Evolutionary conservation across 2,329 filamentous ascomycete species (phyloP).

Genomic region (Aspergillus tamarii): DNA sequence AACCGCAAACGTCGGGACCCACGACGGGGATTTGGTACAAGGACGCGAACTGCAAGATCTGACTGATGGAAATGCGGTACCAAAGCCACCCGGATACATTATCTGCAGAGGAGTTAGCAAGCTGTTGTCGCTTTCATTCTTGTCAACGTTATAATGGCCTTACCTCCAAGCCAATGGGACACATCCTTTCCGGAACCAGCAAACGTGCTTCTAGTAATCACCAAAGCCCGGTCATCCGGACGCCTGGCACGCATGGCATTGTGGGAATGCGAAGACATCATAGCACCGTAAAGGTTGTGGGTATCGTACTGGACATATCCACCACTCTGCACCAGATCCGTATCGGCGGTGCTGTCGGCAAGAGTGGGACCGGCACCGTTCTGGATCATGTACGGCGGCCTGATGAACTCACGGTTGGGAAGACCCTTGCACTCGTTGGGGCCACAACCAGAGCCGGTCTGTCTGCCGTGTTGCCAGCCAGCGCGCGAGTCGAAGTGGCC

Average conservation of each 20-base stretch:
- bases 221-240: neutral
- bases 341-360: neutral
- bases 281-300: neutral
- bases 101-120: neutral
- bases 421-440: neutral
- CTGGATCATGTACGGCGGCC: neutral
- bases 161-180: neutral
- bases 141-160: neutral
- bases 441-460: neutral
- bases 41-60: neutral
- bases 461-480: neutral
- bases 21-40: neutral
- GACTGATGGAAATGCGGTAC: neutral
- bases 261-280: neutral
- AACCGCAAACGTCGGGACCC: neutral
- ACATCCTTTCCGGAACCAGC: neutral
- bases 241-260: neutral
- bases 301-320: neutral
- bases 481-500: neutral
- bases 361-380: neutral
- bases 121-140: neutral
- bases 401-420: neutral
- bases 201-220: neutral
- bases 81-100: neutral
- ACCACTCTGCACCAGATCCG: neutral